Evolutionary conservation across 148 eudicot genomes (phyloP), one percentile per base, ranked within the genome.

Genomic region (Spergularia bocconei): DNA sequence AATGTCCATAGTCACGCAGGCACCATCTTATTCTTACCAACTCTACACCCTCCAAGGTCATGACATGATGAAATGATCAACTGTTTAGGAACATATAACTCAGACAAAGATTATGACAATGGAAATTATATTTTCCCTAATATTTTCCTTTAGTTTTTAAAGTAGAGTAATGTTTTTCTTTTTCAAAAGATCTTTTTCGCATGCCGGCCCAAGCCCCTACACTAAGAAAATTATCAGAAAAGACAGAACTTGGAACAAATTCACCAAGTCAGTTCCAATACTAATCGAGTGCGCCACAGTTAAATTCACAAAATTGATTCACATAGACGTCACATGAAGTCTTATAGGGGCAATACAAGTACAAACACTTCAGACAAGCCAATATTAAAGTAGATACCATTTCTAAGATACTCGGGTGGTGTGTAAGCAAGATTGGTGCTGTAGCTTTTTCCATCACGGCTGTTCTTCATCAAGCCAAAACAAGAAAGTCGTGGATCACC

Each of bases 401-500:
- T 91, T 88, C 88, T 84, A 54, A 93, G 82, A 87, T 91, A 93
- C 85, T 93, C 98, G 0, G 98, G 98, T 74, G 98, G 98, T 25
- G 96, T 89, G 74, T 93, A 93, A 13, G 98, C 97, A 80, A 93
- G 98, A 86, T 93, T 93, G 68, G 98, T 93, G 87, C 98, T 93
- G 52, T 93, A 93, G 76, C 98, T 89, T 88, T 93, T 91, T 59
- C 98, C 98, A 74, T 93, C 98, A 69, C 93, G 89, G 79, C 98
- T 93, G 80, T 91, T 93, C 80, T 93, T 93, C 93, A 93, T 93
- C 84, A 93, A 72, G 57, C 98, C 98, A 85, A 93, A 93, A 86
- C 98, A 93, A 17, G 98, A 93, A 79, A 93, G 92, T 74, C 97
- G 89, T 51, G 98, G 98, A 86, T 91, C 98, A 17, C 98, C 98